Evolutionary conservation across 345 rosid genomes (phyloP).

Genomic region (Geranium brycei): DNA sequence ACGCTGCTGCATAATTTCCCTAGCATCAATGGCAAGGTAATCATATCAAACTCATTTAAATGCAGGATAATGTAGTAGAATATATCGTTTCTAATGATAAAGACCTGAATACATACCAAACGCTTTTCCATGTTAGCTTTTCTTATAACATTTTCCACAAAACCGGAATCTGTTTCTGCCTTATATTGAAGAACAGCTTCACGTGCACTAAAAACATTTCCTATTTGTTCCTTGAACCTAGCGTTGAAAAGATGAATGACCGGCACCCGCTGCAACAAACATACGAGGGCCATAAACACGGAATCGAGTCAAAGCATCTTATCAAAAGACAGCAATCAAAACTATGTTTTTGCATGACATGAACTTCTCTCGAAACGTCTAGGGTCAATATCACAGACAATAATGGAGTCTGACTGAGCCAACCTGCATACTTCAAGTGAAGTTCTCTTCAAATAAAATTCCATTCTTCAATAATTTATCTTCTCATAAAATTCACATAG

Average conservation of each 20-base stretch:
- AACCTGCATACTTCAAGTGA: too few species aligned
- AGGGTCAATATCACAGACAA: too few species aligned
- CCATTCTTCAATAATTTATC: too few species aligned
- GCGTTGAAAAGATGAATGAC: constrained; percentile 56
- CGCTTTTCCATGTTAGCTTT: constrained; percentile 95
- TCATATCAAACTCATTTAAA: not conserved
- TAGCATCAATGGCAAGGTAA: constrained; percentile 18
- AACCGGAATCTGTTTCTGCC: constrained; percentile 38
- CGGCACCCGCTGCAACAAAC: constrained; percentile 45
- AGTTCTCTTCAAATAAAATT: too few species aligned
- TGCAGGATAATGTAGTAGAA: not conserved
- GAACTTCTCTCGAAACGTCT: too few species aligned
- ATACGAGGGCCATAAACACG: constrained; percentile 19
- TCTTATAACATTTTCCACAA: constrained; percentile 37
- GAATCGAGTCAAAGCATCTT: constrained; percentile 15
- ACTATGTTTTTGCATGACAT: too few species aligned
- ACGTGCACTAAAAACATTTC: constrained; percentile 48
- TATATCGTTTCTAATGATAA: not conserved
- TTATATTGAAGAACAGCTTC: constrained; percentile 41
- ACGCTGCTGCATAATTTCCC: constrained; percentile 67
- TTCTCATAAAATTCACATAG: too few species aligned
- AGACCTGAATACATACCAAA: constrained; percentile 30
- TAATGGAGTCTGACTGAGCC: too few species aligned
- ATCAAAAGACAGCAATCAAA: constrained; percentile 6
- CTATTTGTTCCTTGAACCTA: constrained; percentile 60